These are phyloP conservation scores for Andrographis paniculata DNA, from an alignment of 305 asterid species.

Conservation along the genomic window DNA sequence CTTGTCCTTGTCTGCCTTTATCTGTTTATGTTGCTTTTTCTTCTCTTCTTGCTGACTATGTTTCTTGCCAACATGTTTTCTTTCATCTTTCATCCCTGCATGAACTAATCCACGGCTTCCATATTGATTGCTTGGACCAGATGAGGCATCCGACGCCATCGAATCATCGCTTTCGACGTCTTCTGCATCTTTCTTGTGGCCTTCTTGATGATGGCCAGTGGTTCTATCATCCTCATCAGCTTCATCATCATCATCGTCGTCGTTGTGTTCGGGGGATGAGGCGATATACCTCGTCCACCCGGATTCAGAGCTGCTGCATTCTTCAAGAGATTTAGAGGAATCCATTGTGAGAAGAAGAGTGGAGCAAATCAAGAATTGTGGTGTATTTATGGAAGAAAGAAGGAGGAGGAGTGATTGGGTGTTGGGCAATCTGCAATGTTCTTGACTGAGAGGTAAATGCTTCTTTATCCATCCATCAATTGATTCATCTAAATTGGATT, in stretches of 20 bases:
- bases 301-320: conserved; percentile 83
- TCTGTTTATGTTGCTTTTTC: conserved; percentile 25
- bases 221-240: conserved; percentile 22
- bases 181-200: conserved; percentile 22
- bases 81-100: conserved; percentile 26
- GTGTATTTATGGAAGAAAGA: conserved; percentile 2
- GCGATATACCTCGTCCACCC: conserved; percentile 86
- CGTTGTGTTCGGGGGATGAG: conserved; percentile 29
- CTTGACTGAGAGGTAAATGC: not conserved
- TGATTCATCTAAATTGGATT: too few species aligned
- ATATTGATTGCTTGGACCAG: conserved; percentile 44
- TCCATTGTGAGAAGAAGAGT: conserved; percentile 35
- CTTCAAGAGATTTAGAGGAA: conserved; percentile 37
- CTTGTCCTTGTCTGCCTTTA: conserved; percentile 32
- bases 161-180: conserved; percentile 65
- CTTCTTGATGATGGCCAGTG: conserved; percentile 8
- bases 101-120: conserved; percentile 13
- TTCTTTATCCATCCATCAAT: not conserved
- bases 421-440: conserved; percentile 9
- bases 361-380: too few species aligned
- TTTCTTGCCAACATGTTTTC: conserved; percentile 28
- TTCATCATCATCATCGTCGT: conserved; percentile 14
- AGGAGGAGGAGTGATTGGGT: not conserved
- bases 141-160: conserved; percentile 89
- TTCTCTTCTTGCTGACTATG: conserved; percentile 6